Percentiles rank a stretch among this genome's conserved stretches.
Evolutionary conservation across 192 early-diverging fungal species (phyloP).

Genomic region (Radiomyces spectabilis): DNA sequence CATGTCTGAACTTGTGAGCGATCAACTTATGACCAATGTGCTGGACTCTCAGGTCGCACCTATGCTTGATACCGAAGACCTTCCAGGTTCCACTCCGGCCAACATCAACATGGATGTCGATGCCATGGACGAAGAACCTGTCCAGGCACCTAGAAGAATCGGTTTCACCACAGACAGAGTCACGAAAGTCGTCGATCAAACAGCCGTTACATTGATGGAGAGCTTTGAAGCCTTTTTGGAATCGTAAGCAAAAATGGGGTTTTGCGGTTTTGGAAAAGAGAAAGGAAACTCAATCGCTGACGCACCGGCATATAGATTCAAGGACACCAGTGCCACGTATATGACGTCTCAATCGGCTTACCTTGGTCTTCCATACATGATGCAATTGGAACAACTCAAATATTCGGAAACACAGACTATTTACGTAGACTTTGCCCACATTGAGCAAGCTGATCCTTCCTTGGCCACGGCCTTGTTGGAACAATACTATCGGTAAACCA

Average conservation of each 20-base stretch:
- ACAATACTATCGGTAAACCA: slow-evolving; percentile 62
- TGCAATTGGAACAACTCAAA: slow-evolving; percentile 55
- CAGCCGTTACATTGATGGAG: slow-evolving; percentile 56
- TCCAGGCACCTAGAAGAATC: slow-evolving; percentile 3
- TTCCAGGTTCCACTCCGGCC: slow-evolving; percentile 9
- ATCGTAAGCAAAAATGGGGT: slow-evolving; percentile 30
- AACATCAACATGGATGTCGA: slow-evolving; percentile 15
- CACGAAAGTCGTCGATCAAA: slow-evolving; percentile 56
- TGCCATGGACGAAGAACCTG: slow-evolving; percentile 1
- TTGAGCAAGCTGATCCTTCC: slow-evolving; percentile 41
- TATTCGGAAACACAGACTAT: slow-evolving; percentile 55
- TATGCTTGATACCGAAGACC: not conserved
- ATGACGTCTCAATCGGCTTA: slow-evolving; percentile 11
- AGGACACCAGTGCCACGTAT: slow-evolving; percentile 11
- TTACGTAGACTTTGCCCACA: slow-evolving; percentile 68
- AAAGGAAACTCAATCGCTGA: not conserved
- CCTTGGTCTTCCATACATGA: slow-evolving; percentile 49
- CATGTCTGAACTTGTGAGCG: slow-evolving; percentile 16
- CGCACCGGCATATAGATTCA: slow-evolving; percentile 12
- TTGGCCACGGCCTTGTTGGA: slow-evolving; percentile 55
- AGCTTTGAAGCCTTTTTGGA: slow-evolving; percentile 69
- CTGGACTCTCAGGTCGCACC: slow-evolving; percentile 15
- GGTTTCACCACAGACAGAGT: slow-evolving; percentile 30
- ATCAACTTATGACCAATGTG: slow-evolving; percentile 1
- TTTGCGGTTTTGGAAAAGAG: not conserved